These are phyloP conservation scores for Fusarium sp. DNA, from an alignment of 2,329 filamentous ascomycete genomes.

Conservation along the genomic window DNA sequence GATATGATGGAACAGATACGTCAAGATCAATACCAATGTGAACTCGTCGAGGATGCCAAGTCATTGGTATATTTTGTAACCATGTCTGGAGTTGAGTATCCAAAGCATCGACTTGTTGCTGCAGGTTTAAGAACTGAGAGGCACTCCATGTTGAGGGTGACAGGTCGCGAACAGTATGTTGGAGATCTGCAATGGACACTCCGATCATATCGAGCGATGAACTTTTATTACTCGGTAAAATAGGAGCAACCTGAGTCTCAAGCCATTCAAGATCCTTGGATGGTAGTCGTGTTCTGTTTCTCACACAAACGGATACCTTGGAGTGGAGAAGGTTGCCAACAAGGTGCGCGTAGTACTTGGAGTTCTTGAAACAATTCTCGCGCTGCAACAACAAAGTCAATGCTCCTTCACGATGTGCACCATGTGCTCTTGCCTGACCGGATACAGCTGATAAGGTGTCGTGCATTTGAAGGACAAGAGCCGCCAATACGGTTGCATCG, in stretches of 20 bases:
- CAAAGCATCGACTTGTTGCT: background rate
- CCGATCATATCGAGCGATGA: slow-evolving; percentile 28
- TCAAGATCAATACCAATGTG: rapidly evolving
- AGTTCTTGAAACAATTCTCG: background rate
- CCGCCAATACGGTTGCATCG: slow-evolving; percentile 20
- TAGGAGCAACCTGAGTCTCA: background rate
- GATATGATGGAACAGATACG: background rate
- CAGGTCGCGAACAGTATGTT: background rate
- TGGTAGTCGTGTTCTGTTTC: background rate
- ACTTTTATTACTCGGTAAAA: slow-evolving; percentile 18
- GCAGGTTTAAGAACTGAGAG: rapidly evolving
- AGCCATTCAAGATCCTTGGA: slow-evolving; percentile 1
- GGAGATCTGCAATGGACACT: background rate
- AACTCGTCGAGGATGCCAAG: slow-evolving; percentile 10
- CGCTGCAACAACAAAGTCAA: slow-evolving; percentile 15
- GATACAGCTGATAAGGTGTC: slow-evolving; percentile 27
- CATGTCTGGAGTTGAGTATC: slow-evolving; percentile 12
- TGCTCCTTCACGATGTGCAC: slow-evolving; percentile 23
- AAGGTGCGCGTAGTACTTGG: background rate
- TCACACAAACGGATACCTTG: slow-evolving; percentile 8
- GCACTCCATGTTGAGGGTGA: rapidly evolving
- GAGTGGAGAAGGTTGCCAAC: slow-evolving; percentile 32
- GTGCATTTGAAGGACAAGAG: slow-evolving; percentile 26
- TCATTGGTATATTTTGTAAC: background rate
- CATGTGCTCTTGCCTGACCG: background rate